Evolutionary conservation across 2,329 filamentous ascomycete species (phyloP), one percentile per base, ranked within the genome.

Genomic region (Paradendryphiella salina): DNA sequence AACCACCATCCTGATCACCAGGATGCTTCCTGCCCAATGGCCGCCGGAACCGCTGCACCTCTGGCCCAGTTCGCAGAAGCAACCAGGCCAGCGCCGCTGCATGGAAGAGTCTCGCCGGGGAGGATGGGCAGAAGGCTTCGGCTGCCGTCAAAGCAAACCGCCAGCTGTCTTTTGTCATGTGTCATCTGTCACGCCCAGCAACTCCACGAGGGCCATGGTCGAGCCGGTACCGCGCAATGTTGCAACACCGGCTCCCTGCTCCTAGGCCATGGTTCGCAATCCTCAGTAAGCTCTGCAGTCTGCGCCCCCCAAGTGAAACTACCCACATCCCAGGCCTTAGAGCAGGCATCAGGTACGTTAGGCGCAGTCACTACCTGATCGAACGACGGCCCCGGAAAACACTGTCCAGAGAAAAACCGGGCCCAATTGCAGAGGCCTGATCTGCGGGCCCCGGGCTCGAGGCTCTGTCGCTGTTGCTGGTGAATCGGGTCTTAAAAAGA

Each of bases 21-120:
- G 52, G 43, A 52, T 52, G 14, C 37, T 26, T 20, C 38, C 52
- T 46, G 50, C 49, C 50, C 56, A 59, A 59, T 59, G 21, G 36
- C 44, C 40, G 52, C 48, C 17, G 45, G 34, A 23, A 20, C 32
- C 31, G 29, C 56, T 41, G 53, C 57, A 45, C 51, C 44, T 46
- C 36, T 46, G 31, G 14, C 54, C 45, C 56, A 46, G 46, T 40
- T 41, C 50, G 45, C 53, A 57, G 43, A 42, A 43, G 40, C 44
- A 21, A 11, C 14, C 37, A 38, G 17, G 35, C 36, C 35, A 14
- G 41, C 34, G 46, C 17, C 13, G 31, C 36, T 35, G 40, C 34
- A 26, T 33, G 18, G 23, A 26, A 4, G 23, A 13, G 23, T 2
- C 23, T 32, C 26, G 32, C 40, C 39, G 23, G 28, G 40, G n/a